Evolutionary conservation across 2,329 filamentous ascomycete species (phyloP).

Genomic region (Ophiostoma montium): DNA sequence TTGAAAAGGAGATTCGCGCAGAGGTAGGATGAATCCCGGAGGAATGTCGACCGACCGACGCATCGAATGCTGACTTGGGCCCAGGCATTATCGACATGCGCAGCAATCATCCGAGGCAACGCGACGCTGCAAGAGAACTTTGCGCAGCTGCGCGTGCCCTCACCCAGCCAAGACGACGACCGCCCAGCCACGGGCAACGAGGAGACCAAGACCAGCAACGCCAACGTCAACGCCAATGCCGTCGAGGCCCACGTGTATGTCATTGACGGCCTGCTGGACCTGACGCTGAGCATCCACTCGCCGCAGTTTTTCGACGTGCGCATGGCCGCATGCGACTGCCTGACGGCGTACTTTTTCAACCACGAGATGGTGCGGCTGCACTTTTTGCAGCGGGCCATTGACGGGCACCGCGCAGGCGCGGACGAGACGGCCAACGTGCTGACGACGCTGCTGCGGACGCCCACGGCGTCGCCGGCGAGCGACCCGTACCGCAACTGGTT

Average conservation of each 20-base stretch:
- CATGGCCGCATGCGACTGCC: constrained; percentile 73
- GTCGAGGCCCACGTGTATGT: constrained; percentile 56
- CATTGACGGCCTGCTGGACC: constrained; percentile 80
- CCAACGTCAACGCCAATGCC: not conserved
- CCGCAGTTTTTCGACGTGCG: constrained; percentile 63
- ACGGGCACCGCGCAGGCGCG: constrained; percentile 62
- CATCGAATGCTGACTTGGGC: not conserved
- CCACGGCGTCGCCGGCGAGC: constrained; percentile 42
- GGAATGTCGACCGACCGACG: no score
- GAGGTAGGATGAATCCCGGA: constrained; percentile 50
- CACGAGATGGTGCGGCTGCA: constrained; percentile 72
- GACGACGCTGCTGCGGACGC: constrained; percentile 61
- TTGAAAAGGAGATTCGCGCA: constrained; percentile 64
- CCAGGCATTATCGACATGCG: constrained; percentile 69
- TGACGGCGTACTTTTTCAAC: constrained; percentile 81
- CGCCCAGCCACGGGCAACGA: not conserved
- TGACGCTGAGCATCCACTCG: constrained; percentile 56
- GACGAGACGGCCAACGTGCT: constrained; percentile 83
- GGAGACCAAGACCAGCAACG: not conserved
- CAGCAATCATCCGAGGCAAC: constrained; percentile 78
- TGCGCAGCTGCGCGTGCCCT: constrained; percentile 66
- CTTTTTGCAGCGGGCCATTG: constrained; percentile 78
- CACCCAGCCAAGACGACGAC: constrained; percentile 31
- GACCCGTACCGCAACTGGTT: constrained; percentile 90
- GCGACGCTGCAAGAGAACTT: constrained; percentile 72